A percentile compares a stretch with the other conserved stretches of the same genome.
Conservation (phyloP, 2,329 filamentous ascomycete genomes). For the Fusarium bactridioides region DNA sequence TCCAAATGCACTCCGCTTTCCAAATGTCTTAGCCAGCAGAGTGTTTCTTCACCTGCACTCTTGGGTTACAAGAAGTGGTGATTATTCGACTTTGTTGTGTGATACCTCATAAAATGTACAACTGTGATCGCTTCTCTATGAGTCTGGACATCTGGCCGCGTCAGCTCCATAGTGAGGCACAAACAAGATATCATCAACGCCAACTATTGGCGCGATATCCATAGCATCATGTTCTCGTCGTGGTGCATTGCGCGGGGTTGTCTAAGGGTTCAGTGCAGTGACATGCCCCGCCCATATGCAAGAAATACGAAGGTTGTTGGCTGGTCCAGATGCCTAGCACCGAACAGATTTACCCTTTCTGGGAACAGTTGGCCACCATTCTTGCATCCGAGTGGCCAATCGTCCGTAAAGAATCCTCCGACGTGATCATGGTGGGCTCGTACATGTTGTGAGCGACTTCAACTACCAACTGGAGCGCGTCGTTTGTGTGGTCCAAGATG, state of each 20-base stretch:
- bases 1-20: neutral
- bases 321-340: slow-evolving; percentile 20
- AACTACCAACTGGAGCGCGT: slow-evolving; percentile 35
- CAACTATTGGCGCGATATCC: slow-evolving; percentile 22
- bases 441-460: slow-evolving; percentile 19
- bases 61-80: neutral
- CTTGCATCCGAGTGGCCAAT: slow-evolving; percentile 30
- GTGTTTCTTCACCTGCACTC: neutral
- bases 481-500: slow-evolving; percentile 16
- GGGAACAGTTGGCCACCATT: slow-evolving; percentile 29
- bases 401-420: slow-evolving; percentile 11
- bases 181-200: slow-evolving; percentile 10
- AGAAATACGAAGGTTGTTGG: slow-evolving; percentile 35
- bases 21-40: neutral
- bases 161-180: slow-evolving; percentile 19
- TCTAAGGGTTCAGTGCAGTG: slow-evolving; percentile 26
- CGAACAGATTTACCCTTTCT: slow-evolving; percentile 29
- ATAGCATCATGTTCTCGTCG: slow-evolving; percentile 35
- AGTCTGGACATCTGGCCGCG: slow-evolving; percentile 15
- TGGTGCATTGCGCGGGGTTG: slow-evolving; percentile 27
- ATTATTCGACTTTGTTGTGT: slow-evolving; percentile 6
- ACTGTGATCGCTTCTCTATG: neutral
- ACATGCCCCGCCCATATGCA: slow-evolving; percentile 24
- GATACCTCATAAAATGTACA: slow-evolving; percentile 8
- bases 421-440: slow-evolving; percentile 29